Percentiles rank a stretch among this genome's conserved stretches.
phyloP scores from a whole-genome alignment of 768 basidiomycete genomes.

The Suillus placidus region DNA sequence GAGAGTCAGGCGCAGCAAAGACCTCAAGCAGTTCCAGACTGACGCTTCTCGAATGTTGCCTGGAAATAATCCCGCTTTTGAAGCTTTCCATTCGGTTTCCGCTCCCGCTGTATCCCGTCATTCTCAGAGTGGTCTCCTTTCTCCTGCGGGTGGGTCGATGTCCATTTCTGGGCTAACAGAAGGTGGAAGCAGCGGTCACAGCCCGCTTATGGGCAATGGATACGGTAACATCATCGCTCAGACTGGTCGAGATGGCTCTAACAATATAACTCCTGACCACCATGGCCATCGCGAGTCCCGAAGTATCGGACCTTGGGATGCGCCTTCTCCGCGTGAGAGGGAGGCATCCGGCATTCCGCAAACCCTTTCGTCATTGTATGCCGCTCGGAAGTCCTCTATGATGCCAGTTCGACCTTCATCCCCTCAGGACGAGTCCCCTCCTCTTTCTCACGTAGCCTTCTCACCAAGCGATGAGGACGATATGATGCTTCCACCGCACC shows the following conservation, averaged over 20 bases:
- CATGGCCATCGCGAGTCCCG: conserved; percentile 21
- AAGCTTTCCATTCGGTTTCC: conserved; percentile 75
- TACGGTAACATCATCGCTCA: conserved; percentile 32
- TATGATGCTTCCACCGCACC: conserved; percentile 37
- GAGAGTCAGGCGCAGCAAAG: conserved; percentile 57
- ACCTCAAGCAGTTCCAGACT: conserved; percentile 43
- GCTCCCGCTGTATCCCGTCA: conserved; percentile 24
- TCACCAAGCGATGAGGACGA: conserved; percentile 32
- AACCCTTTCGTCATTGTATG: conserved; percentile 31
- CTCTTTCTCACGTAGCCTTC: conserved; percentile 26
- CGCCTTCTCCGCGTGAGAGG: conserved; percentile 36
- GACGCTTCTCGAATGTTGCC: conserved; percentile 42
- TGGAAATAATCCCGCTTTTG: conserved; percentile 57
- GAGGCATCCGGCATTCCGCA: conserved; percentile 24
- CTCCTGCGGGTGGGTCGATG: conserved; percentile 19
- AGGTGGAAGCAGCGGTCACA: conserved; percentile 17
- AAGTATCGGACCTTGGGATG: conserved; percentile 36
- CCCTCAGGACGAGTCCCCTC: conserved; percentile 30
- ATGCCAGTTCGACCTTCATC: conserved; percentile 29
- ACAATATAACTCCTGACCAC: background rate
- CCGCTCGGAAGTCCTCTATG: conserved; percentile 25
- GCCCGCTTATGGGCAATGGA: conserved; percentile 25
- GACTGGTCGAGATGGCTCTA: conserved; percentile 28
- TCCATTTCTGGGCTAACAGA: conserved; percentile 19
- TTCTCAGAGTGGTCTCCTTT: conserved; percentile 26